A percentile compares a stretch with the other conserved stretches of the same genome.
Evolutionary conservation across 495 filamentous ascomycete genomes (phyloP).

Genomic region (Aspergillus diversus): DNA sequence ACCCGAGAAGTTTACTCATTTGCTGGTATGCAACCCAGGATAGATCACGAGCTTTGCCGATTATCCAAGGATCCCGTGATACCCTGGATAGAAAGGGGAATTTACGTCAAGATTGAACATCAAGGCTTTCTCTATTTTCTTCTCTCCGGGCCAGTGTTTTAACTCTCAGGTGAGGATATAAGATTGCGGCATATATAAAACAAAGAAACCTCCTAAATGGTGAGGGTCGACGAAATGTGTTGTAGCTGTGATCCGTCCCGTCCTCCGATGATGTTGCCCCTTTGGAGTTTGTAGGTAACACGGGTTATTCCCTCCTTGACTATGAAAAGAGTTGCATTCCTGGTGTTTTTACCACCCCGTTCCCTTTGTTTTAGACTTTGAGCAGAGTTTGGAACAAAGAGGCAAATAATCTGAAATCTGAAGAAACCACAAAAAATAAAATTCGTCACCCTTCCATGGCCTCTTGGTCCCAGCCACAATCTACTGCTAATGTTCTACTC

Average conservation of each 20-base stretch:
- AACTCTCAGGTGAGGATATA: no score
- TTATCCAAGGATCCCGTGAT: not conserved
- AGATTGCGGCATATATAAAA: no score
- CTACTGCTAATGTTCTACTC: constrained; percentile 11
- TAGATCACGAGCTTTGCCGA: constrained; percentile 2
- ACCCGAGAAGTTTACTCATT: not conserved
- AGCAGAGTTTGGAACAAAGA: not conserved
- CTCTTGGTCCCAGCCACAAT: constrained; percentile 12
- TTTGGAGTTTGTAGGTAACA: not conserved
- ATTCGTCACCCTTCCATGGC: not conserved
- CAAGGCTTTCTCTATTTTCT: not conserved
- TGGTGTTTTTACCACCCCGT: constrained; percentile 4
- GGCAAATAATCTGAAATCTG: no score
- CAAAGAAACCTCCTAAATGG: no score
- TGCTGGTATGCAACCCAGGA: not conserved
- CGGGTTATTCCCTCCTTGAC: not conserved
- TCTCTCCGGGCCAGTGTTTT: no score
- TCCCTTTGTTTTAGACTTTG: not conserved
- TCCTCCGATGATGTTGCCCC: not conserved
- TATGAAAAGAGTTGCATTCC: not conserved
- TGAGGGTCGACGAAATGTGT: no score
- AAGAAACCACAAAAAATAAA: no score
- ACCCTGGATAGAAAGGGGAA: not conserved
- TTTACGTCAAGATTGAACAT: not conserved
- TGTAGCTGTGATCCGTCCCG: no score